Evolutionary conservation across 345 rosid genomes (phyloP), one percentile per base, ranked within the genome.

Genomic region (Eucalyptus tenuipes): DNA sequence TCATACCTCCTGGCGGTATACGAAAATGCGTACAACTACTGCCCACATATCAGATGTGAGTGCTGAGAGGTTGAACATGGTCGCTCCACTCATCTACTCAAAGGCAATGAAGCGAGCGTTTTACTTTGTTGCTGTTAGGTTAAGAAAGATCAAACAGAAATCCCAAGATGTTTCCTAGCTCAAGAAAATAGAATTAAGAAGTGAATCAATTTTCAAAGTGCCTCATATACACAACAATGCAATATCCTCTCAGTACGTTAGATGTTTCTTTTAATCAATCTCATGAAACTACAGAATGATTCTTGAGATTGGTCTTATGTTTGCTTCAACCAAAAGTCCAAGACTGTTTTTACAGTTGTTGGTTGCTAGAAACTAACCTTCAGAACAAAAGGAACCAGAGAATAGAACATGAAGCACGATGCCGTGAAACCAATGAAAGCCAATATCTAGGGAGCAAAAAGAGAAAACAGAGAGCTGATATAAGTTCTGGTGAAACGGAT

Each of bases 1-100:
- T 81, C 55, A 64, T 89, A 95, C 96, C 96, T 90, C 49, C 68
- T 94, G 95, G 8, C 53, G 92, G 88, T 94, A 95, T 92, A 94
- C 88, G 87, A 88, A 92, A 48, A 94, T 90, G 87, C 94, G 93
- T 86, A 94, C 5, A 13, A 92, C 90, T 14, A 92, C 95, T 4
- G 93, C 94, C 97, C 97, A 95, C 97, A 93, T 94, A 55, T 94
- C 95, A 14, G 94, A 87, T 7, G 95, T 94, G 75, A 94, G 95
- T 89, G 94, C 52, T 4, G 95, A 95, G 27, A 95, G 95, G 88
- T 92, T 94, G 90, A 93, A 93, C 93, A 94, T 87, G 52, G 95
- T 89, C 22, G 97, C 93, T 88, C 94, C 97, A 44, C 97, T 90
- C 91, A 92, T 88, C 95, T 93, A 92, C 86, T 25, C 42, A 66